phyloP scores from a whole-genome alignment of 805 yeast genomes.

The Wickerhamiella brachini region DNA sequence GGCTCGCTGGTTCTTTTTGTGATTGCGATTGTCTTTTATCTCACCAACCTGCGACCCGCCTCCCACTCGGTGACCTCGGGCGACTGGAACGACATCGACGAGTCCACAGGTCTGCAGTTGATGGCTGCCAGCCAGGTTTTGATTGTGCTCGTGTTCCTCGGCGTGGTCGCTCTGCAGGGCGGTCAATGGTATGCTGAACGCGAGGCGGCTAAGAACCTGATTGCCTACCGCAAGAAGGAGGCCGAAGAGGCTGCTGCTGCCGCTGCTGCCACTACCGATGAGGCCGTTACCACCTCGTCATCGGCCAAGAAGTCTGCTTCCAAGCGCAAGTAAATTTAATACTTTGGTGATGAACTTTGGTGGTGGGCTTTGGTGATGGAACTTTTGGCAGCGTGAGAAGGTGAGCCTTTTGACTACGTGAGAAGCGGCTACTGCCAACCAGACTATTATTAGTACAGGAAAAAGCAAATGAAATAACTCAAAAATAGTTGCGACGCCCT shows the following conservation, averaged over 20 bases:
- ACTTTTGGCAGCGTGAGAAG: too few species aligned
- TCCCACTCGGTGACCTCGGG: constrained; percentile 52
- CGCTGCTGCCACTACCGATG: constrained; percentile 5
- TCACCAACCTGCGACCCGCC: constrained; percentile 79
- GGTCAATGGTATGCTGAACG: constrained; percentile 73
- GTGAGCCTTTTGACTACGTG: too few species aligned
- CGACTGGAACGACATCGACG: constrained; percentile 89
- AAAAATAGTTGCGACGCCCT: too few species aligned
- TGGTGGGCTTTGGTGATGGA: background rate
- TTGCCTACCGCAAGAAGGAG: constrained; percentile 9
- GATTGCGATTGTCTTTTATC: constrained; percentile 60
- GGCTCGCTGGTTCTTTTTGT: constrained; percentile 66
- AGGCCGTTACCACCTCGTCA: constrained; percentile 1
- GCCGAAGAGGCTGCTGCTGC: constrained; percentile 11
- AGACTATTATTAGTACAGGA: background rate
- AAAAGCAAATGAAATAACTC: background rate
- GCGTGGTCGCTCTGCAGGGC: constrained; percentile 72
- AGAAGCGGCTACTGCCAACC: too few species aligned
- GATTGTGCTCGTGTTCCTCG: constrained; percentile 54
- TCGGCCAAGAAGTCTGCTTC: constrained; percentile 2
- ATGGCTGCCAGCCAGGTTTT: constrained; percentile 81
- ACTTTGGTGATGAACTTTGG: background rate
- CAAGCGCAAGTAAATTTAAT: constrained; percentile 6
- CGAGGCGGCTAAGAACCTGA: constrained; percentile 10
- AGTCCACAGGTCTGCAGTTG: constrained; percentile 74